phyloP scores from a whole-genome alignment of 441 rosid species.

The Bocquillonia castaneifolia region DNA sequence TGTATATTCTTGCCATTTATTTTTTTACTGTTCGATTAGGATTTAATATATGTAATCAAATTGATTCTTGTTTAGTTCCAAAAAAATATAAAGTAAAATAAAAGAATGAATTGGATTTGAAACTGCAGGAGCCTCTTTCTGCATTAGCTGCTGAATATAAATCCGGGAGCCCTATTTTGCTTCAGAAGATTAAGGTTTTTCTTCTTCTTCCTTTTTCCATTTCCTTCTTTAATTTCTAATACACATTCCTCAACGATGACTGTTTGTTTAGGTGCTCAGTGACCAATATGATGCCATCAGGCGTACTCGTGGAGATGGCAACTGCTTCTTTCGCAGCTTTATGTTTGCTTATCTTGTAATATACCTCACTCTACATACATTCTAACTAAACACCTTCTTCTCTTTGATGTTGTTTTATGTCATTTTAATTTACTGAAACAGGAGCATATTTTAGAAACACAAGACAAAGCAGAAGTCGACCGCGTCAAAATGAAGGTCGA shows the following conservation, averaged over 20 bases:
- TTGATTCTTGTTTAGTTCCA: background rate
- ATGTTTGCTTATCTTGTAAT: constrained; percentile 92
- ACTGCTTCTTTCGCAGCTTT: constrained; percentile 85
- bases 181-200: constrained; percentile 82
- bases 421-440: constrained; percentile 21
- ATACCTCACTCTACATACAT: constrained; percentile 22
- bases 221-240: background rate
- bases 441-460: constrained; percentile 77
- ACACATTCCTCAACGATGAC: background rate
- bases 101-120: background rate
- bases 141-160: constrained; percentile 63
- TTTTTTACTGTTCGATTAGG: too few relatives aligned
- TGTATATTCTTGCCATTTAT: too few relatives aligned
- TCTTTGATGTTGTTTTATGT: constrained; percentile 11
- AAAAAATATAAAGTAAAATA: too few relatives aligned
- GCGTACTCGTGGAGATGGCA: constrained; percentile 91
- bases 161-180: constrained; percentile 74
- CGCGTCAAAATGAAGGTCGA: constrained; percentile 68
- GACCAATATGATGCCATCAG: constrained; percentile 62
- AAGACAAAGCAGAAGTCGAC: constrained; percentile 69
- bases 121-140: constrained; percentile 67
- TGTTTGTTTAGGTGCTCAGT: constrained; percentile 45
- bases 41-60: background rate
- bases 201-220: background rate
- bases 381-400: background rate